These are phyloP conservation scores for Tubosaeta sp. DNA, from an alignment of 768 basidiomycete species.

Conservation along the genomic window DNA sequence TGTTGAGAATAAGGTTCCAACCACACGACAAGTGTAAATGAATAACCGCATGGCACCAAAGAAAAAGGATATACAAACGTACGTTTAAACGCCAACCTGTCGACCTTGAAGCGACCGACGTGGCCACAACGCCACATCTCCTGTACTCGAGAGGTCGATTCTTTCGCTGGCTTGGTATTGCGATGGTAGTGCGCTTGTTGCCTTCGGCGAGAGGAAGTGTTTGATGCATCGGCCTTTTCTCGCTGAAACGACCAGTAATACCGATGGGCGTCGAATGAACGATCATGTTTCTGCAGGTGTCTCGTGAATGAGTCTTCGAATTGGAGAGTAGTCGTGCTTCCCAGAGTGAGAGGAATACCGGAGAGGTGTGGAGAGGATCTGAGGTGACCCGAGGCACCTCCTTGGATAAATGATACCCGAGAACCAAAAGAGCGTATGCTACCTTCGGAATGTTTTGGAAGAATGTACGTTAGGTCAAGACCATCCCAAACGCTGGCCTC, in stretches of 20 bases:
- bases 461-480: slow-evolving; percentile 44
- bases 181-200: slow-evolving; percentile 12
- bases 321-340: slow-evolving; percentile 33
- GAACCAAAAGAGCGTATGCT: slow-evolving; percentile 30
- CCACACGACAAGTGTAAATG: not conserved
- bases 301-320: slow-evolving; percentile 39
- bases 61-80: slow-evolving; percentile 27
- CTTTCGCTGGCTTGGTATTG: slow-evolving; percentile 14
- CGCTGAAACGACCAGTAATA: slow-evolving; percentile 57
- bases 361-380: slow-evolving; percentile 28
- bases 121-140: slow-evolving; percentile 67
- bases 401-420: slow-evolving; percentile 16
- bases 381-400: not conserved
- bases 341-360: slow-evolving; percentile 17
- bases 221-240: slow-evolving; percentile 42
- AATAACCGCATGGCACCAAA: slow-evolving; percentile 3
- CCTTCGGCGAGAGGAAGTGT: slow-evolving; percentile 23
- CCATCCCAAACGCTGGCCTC: slow-evolving; percentile 26
- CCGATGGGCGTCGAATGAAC: slow-evolving; percentile 40
- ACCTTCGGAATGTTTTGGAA: slow-evolving; percentile 33
- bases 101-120: slow-evolving; percentile 63
- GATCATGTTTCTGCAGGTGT: slow-evolving; percentile 36
- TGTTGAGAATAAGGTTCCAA: slow-evolving; percentile 10
- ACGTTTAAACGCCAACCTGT: slow-evolving; percentile 37
- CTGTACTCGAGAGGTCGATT: slow-evolving; percentile 30